Evolutionary conservation across 352 stramenopile species (phyloP), one percentile per base, ranked within the genome.

Genomic region (Phytophthora pinifolia): DNA sequence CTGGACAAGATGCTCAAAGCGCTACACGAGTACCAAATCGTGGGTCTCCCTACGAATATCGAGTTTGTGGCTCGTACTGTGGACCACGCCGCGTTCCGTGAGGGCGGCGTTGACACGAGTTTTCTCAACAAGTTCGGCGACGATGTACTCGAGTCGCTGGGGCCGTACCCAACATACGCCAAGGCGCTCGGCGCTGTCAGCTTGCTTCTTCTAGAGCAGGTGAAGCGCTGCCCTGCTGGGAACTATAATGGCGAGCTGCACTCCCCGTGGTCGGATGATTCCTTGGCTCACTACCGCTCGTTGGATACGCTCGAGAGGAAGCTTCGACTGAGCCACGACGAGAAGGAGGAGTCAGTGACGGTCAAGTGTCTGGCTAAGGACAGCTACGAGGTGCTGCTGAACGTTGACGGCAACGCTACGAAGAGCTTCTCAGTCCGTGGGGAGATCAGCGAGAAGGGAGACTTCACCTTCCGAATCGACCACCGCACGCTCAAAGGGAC

Each of bases 1-100:
- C 67, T 98, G 15, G 58, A 92, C 37, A 86, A 82, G 29, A 67
- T 98, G 50, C 65, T 94, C 35, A 62, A 70, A 42, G 86, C 89
- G 14, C 76, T 98, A 2, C 73, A 91, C 47, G 54, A 96, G 35
- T 98, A 98, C 72, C 87, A 97, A 63, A 89, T 92, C 48, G 92
- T 96, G 20, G 95, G 93, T 13, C 67, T 98, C 39, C 85, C 91
- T 4, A 98, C 89, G 42, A 98, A 98, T 65, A 94, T 98, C 50
- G 86, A 97, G 59, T 98, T 98, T 66, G 79, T 98, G 20, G 83
- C 92, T 50, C 78, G 90, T 32, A 97, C 89, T 46, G 88, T 86
- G 2, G 54, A 83, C 31, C 92, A 98, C 66, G 59, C 76, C 18
- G 83, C 84, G 43, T 98, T 98, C 68, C 74, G 76, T 33, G 72